These are phyloP conservation scores for Dryadomyces quercivorus DNA, from an alignment of 2,329 filamentous ascomycete species.

Conservation along the genomic window DNA sequence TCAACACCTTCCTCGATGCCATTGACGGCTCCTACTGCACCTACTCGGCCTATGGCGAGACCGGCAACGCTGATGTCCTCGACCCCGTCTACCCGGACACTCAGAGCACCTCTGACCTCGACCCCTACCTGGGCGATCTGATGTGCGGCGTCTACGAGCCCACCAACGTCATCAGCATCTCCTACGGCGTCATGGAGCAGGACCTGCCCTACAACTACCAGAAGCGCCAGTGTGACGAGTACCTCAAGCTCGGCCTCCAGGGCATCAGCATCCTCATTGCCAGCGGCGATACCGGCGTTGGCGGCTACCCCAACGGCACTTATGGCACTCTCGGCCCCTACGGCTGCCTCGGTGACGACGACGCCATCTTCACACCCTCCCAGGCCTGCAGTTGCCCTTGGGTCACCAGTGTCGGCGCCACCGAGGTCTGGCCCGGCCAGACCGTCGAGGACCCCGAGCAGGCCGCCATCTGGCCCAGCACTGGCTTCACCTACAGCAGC, in stretches of 20 bases:
- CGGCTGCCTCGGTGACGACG: conserved; percentile 10
- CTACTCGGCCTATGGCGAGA: conserved; percentile 31
- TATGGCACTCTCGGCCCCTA: conserved; percentile 5
- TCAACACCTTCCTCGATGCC: conserved; percentile 29
- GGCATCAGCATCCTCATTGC: conserved; percentile 34
- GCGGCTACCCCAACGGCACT: conserved; percentile 34
- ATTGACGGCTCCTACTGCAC: conserved; percentile 37
- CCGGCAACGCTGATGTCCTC: conserved; percentile 25
- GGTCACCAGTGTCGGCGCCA: conserved; percentile 38
- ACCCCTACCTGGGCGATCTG: conserved; percentile 28
- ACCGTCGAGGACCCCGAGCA: conserved; percentile 18
- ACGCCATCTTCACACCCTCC: conserved; percentile 11
- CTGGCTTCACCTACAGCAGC: neutral
- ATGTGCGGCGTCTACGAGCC: conserved; percentile 26
- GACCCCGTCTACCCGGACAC: conserved; percentile 36
- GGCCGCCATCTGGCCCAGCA: neutral
- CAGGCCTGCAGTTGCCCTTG: conserved; percentile 25
- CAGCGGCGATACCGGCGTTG: conserved; percentile 33
- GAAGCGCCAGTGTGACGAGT: conserved; percentile 34
- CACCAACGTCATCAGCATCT: conserved; percentile 42
- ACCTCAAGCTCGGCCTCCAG: conserved; percentile 37
- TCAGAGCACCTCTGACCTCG: conserved; percentile 19
- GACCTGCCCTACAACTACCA: conserved; percentile 40
- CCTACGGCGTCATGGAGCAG: conserved; percentile 39
- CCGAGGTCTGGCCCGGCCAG: conserved; percentile 24